Percentiles rank a stretch among this genome's conserved stretches.
phyloP scores from a whole-genome alignment of 176 grass and related monocot species.

The Zea luxurians region DNA sequence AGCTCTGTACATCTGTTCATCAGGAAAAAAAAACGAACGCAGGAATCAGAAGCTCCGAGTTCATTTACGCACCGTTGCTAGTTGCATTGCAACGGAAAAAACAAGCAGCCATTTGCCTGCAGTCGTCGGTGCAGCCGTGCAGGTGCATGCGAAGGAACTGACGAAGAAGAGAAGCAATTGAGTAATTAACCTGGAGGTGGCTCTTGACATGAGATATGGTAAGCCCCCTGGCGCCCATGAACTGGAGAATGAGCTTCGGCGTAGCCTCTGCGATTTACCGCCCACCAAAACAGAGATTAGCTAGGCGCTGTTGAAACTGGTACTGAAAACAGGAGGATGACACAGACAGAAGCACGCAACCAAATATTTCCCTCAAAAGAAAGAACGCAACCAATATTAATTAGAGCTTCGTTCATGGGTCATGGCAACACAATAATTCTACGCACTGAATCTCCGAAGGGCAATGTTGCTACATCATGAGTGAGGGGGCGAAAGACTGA shows the following conservation, averaged over 20 bases:
- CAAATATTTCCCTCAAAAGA: too few species aligned
- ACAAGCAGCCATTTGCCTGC: background rate
- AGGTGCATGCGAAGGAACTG: background rate
- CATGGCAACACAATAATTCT: background rate
- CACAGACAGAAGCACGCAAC: background rate
- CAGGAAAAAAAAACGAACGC: background rate
- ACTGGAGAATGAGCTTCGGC: slow-evolving; percentile 76
- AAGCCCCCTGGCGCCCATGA: slow-evolving; percentile 75
- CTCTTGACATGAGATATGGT: slow-evolving; percentile 99
- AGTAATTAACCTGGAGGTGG: slow-evolving; percentile 71
- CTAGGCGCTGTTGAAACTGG: background rate
- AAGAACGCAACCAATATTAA: too few species aligned
- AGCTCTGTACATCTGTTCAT: slow-evolving; percentile 79
- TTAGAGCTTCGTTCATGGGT: background rate
- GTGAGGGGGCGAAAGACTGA: background rate
- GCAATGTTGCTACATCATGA: background rate
- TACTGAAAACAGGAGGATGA: background rate
- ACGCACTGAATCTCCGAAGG: background rate
- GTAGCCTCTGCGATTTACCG: slow-evolving; percentile 64
- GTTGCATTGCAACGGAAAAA: background rate
- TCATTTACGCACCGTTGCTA: background rate
- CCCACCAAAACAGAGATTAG: background rate
- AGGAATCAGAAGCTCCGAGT: slow-evolving; percentile 21
- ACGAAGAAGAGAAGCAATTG: background rate
- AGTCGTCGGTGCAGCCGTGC: background rate